phyloP scores from a whole-genome alignment of 176 grass and related monocot species.

The Juncus inflexus region DNA sequence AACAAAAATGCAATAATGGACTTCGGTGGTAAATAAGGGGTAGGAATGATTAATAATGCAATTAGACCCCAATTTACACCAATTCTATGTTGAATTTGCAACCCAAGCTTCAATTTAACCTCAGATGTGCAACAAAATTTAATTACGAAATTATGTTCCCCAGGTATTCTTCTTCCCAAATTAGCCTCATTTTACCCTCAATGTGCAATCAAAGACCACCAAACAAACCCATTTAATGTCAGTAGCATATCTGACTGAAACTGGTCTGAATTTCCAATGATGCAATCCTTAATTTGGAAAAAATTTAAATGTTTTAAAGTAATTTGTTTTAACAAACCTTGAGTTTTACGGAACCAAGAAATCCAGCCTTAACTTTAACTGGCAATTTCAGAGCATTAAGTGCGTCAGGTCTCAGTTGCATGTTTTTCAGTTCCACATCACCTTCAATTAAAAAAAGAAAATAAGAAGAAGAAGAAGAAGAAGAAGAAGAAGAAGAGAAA shows the following conservation, averaged over 20 bases:
- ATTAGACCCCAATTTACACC: neutral
- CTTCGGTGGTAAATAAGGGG: neutral
- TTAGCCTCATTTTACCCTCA: neutral
- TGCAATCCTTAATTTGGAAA: too few relatives aligned
- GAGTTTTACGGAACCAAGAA: conserved; percentile 93
- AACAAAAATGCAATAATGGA: neutral
- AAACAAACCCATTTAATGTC: too few relatives aligned
- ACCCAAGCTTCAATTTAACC: conserved; percentile 1
- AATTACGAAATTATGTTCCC: too few relatives aligned
- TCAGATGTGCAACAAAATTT: too few relatives aligned
- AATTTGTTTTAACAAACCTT: conserved; percentile 59
- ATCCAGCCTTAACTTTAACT: conserved; percentile 92
- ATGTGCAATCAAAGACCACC: neutral
- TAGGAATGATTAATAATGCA: neutral
- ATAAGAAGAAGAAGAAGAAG: conserved; percentile 25
- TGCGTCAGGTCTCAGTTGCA: conserved; percentile 91
- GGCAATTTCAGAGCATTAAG: conserved; percentile 96
- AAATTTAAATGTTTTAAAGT: too few relatives aligned
- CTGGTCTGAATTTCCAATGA: too few relatives aligned
- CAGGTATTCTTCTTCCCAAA: too few relatives aligned
- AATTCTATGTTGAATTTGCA: conserved; percentile 9
- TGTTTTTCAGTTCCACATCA: conserved; percentile 90
- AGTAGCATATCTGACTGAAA: neutral
- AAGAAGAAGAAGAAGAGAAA: conserved; percentile 15
- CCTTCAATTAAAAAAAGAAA: conserved; percentile 33